phyloP scores from a whole-genome alignment of 2,329 filamentous ascomycete genomes.

The Calonectria pseudoturangicola region DNA sequence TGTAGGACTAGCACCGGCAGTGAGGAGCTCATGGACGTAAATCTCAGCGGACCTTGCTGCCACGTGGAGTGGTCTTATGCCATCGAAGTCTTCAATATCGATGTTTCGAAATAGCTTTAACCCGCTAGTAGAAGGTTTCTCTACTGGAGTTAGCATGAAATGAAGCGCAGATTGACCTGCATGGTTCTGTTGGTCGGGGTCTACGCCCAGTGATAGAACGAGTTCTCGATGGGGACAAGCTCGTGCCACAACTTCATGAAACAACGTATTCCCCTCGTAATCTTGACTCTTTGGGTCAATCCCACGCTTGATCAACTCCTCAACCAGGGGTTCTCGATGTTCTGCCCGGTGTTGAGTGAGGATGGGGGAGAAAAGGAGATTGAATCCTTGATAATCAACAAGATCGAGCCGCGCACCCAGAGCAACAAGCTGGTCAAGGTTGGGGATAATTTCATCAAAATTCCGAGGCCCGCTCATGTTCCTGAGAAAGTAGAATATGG shows the following conservation, averaged over 20 bases:
- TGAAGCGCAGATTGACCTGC: constrained; percentile 1
- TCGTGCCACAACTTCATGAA: constrained; percentile 46
- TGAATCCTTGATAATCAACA: constrained; percentile 48
- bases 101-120: constrained; percentile 40
- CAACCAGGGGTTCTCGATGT: constrained; percentile 9
- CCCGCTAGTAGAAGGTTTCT: background rate
- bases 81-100: constrained; percentile 41
- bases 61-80: constrained; percentile 52
- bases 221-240: background rate
- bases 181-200: constrained; percentile 38
- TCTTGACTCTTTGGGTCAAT: constrained; percentile 51
- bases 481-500: background rate
- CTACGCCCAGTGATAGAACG: background rate
- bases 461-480: too few species aligned
- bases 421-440: background rate
- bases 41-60: constrained; percentile 48
- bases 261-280: constrained; percentile 46
- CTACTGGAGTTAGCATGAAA: background rate
- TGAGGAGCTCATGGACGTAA: constrained; percentile 56
- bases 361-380: constrained; percentile 41
- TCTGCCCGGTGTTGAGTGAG: too few species aligned
- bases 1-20: constrained; percentile 59
- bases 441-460: fast-evolving
- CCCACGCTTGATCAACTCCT: constrained; percentile 43
- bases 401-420: background rate